Percentiles rank a stretch among this genome's conserved stretches.
Evolutionary conservation across 2,329 filamentous ascomycete genomes (phyloP).

Genomic region (Gnomoniopsis sp.): DNA sequence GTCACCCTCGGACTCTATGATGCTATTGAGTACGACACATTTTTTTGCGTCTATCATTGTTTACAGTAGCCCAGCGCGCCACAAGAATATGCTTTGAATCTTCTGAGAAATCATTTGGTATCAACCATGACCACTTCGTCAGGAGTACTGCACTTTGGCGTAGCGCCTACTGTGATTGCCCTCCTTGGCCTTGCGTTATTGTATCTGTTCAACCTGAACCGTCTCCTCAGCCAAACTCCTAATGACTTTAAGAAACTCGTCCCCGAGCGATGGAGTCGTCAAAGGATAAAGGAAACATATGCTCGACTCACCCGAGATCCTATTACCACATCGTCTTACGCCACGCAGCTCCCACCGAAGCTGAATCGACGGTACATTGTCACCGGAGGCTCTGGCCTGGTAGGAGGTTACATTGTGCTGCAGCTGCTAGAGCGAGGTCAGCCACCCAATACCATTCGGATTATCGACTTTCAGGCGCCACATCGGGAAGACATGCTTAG

Average conservation of each 20-base stretch:
- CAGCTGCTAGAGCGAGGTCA: conserved; percentile 53
- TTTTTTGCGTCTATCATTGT: too few relatives aligned
- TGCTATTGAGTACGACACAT: too few relatives aligned
- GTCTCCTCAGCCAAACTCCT: conserved; percentile 28
- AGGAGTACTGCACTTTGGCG: too few relatives aligned
- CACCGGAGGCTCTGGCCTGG: conserved; percentile 45
- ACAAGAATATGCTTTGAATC: too few relatives aligned
- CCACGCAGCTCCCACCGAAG: conserved; percentile 29
- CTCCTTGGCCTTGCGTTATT: background rate
- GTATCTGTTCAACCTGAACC: conserved; percentile 28
- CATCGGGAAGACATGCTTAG: conserved; percentile 38
- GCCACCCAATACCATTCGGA: conserved; percentile 46
- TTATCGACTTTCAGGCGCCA: conserved; percentile 47
- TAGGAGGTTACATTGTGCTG: conserved; percentile 52
- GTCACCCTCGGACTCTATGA: too few relatives aligned
- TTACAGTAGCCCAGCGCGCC: too few relatives aligned
- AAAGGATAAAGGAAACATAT: conserved; percentile 29
- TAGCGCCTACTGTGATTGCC: background rate
- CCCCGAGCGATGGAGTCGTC: conserved; percentile 30
- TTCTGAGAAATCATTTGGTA: too few relatives aligned
- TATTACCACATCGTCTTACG: conserved; percentile 25
- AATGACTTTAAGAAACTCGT: conserved; percentile 24
- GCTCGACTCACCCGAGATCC: conserved; percentile 26
- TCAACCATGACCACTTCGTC: background rate
- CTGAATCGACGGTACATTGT: conserved; percentile 34